Base-by-base conservation (phyloP, 2,329 filamentous ascomycete genomes). In the Diaporthe sp. region DNA sequence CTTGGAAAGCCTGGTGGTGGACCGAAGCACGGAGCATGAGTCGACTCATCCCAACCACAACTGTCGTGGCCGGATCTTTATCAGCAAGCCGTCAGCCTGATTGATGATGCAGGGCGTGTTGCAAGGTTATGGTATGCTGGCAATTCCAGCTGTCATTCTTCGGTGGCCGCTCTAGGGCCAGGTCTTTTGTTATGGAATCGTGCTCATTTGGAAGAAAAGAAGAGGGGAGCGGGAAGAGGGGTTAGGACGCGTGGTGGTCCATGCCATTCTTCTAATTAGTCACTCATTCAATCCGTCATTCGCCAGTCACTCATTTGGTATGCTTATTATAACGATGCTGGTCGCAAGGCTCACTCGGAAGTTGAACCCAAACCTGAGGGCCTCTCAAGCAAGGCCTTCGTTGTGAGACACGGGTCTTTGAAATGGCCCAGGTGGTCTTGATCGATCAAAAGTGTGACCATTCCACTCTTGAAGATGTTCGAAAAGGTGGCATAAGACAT, bases 181-280 rank as follows among this genome's bases (percentile, higher is more conserved):
- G 63, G 44, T 63, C n/a, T 59, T 61, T 71, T 51, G 69, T 71
- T 63, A 51, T 63, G 44, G 69, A 63, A 39, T 71, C 44, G 15
- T 27, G 44, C 56, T 71, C 56, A 63, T 30, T 53, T 71, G 69
- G 44, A 51, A 37, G 63, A 51, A 66, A 37, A 44, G 58, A 25
- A 30, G 37, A 12, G n/a, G 25, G 27, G 15, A 32, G 27, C 32
- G 35, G 17, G 25, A n/a, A 42, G 58, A 42, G 32, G 42, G 44
- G 25, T 53, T 17, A 63, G 55, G 69, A 39, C 42, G 50, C 5
- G n/a, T n/a, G 15, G 56, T 37, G 69, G 69, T 17, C 55, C 56
- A 63, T 17, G 56, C 22, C 35, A 50, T 51, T 50, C n/a, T 71
- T 61, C 47, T 58, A 44, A 32, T 30, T 71, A 63, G 55, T 70